Evolutionary conservation across 2,329 filamentous ascomycete genomes (phyloP).

Genomic region (Sordariomycetes sp.): DNA sequence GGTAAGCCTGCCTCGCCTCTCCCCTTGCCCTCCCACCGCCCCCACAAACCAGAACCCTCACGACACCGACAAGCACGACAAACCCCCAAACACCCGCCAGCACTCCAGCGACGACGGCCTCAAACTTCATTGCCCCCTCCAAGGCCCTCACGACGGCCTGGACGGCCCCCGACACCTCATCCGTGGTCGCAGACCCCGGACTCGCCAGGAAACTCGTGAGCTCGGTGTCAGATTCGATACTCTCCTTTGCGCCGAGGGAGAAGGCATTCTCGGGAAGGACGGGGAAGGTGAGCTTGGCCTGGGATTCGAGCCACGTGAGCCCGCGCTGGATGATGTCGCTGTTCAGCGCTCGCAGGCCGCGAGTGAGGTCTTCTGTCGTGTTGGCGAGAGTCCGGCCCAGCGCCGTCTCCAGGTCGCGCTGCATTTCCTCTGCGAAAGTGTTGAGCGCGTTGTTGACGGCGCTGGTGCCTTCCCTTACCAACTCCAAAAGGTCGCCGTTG

Average conservation of each 20-base stretch:
- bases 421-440: conserved; percentile 66
- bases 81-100: conserved; percentile 68
- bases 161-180: conserved; percentile 72
- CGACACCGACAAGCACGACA: conserved; percentile 60
- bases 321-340: conserved; percentile 73
- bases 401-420: conserved; percentile 55
- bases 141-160: conserved; percentile 55
- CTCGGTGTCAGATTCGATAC: conserved; percentile 41
- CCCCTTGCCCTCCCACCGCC: conserved; percentile 46
- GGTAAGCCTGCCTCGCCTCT: conserved; percentile 21
- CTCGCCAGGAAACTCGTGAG: conserved; percentile 65
- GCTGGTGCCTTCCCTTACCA: conserved; percentile 71
- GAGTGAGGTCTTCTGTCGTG: conserved; percentile 65
- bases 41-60: conserved; percentile 49
- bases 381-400: conserved; percentile 70
- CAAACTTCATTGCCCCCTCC: conserved; percentile 53
- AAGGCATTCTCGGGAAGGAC: conserved; percentile 69
- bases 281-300: conserved; percentile 75
- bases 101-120: conserved; percentile 66
- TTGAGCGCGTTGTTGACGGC: conserved; percentile 81
- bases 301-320: conserved; percentile 83
- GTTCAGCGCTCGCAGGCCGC: conserved; percentile 83
- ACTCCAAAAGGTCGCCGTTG: conserved; percentile 81
- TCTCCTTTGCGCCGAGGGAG: conserved; percentile 59
- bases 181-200: conserved; percentile 57